Conservation (phyloP, 805 yeast species). For the Ogataea chonburiensis region DNA sequence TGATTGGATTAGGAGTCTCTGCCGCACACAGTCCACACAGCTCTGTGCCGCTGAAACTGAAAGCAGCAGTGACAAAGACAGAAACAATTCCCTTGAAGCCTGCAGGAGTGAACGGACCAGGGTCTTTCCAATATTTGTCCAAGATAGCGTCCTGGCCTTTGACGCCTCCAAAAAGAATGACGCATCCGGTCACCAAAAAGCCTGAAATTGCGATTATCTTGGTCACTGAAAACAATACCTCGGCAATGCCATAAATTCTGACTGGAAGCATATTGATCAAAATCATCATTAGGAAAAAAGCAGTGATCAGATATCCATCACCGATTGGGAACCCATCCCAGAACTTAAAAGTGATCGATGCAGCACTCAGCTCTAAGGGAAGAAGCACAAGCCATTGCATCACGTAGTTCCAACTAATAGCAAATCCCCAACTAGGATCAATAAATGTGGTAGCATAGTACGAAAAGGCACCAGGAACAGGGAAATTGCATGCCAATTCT, state of each 20-base stretch:
- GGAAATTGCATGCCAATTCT: slow-evolving; percentile 59
- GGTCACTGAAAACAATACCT: slow-evolving; percentile 47
- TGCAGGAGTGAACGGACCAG: slow-evolving; percentile 39
- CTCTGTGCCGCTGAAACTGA: slow-evolving; percentile 55
- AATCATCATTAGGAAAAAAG: slow-evolving; percentile 49
- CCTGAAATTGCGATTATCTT: slow-evolving; percentile 51
- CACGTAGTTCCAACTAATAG: slow-evolving; percentile 57
- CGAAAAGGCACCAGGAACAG: slow-evolving; percentile 63
- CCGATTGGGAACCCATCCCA: slow-evolving; percentile 43
- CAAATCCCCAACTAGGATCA: slow-evolving; percentile 62
- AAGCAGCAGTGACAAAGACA: slow-evolving; percentile 55
- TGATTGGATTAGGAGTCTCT: slow-evolving; percentile 48
- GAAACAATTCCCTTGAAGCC: slow-evolving; percentile 54
- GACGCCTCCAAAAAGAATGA: slow-evolving; percentile 49
- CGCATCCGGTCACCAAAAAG: slow-evolving; percentile 53
- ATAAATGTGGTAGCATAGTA: slow-evolving; percentile 61
- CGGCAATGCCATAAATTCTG: slow-evolving; percentile 54
- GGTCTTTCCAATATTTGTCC: slow-evolving; percentile 45
- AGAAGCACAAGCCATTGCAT: slow-evolving; percentile 51
- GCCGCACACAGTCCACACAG: slow-evolving; percentile 51
- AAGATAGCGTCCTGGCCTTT: slow-evolving; percentile 44
- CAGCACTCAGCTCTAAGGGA: slow-evolving; percentile 53
- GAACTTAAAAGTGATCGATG: slow-evolving; percentile 51
- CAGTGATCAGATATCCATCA: slow-evolving; percentile 51
- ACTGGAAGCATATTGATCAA: slow-evolving; percentile 54